Conservation (phyloP, 371 early-diverging fungal genomes). For the Haplosporangium sp. region DNA sequence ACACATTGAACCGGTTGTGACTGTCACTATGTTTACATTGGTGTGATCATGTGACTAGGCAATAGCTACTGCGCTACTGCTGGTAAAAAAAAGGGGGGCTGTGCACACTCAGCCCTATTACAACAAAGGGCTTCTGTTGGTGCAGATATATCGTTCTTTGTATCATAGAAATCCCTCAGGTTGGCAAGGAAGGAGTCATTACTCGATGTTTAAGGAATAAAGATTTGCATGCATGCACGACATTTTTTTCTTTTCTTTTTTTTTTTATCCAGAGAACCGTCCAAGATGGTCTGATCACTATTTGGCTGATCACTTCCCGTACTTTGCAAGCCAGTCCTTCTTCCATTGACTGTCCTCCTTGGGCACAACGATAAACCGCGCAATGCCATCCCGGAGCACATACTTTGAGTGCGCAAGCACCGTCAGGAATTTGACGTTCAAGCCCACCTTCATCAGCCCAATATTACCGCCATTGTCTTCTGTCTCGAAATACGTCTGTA, state of each 20-base stretch:
- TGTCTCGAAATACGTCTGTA: slow-evolving; percentile 85
- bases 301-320: slow-evolving; percentile 28
- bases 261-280: not conserved
- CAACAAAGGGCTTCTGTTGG: too few species aligned
- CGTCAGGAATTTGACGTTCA: slow-evolving; percentile 53
- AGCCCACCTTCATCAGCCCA: slow-evolving; percentile 76
- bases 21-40: too few species aligned
- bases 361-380: slow-evolving; percentile 50
- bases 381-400: slow-evolving; percentile 47
- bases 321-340: slow-evolving; percentile 55
- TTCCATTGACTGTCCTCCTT: slow-evolving; percentile 54
- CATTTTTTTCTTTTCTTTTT: not conserved
- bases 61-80: too few species aligned
- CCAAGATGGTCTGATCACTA: not conserved
- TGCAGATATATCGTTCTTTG: too few species aligned
- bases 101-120: too few species aligned
- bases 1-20: too few species aligned
- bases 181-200: too few species aligned
- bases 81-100: too few species aligned
- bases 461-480: slow-evolving; percentile 69
- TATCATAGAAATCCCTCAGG: too few species aligned
- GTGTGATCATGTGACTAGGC: too few species aligned
- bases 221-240: not conserved
- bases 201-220: too few species aligned
- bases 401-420: slow-evolving; percentile 43